Base-by-base conservation (phyloP, 2,329 filamentous ascomycete species). In the Fusarium neocosmosporiellum region DNA sequence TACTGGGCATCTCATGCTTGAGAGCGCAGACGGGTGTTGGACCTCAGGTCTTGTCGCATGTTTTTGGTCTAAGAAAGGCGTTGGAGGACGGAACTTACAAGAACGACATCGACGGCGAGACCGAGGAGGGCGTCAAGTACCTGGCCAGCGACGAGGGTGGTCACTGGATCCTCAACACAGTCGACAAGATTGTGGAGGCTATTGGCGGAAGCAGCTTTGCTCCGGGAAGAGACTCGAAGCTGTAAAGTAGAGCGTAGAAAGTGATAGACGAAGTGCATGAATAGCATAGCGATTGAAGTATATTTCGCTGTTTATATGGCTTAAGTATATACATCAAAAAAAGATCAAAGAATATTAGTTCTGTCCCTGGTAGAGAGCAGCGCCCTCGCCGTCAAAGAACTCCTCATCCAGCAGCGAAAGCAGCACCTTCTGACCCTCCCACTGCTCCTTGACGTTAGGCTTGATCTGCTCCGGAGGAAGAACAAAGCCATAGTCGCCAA, bases 21-120 rank as follows among this genome's bases (percentile, higher is more conserved):
- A 84, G 94, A 5, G 88, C 94, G 50, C 94, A 96, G 85, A 93
- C 92, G 11, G 94, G 94, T 1, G 94, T 96, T 0, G 94, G 91
- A 0, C 94, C 94, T 1, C 94, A 96, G 85, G 93, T 97, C 14
- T 83, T 93, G 20, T 94, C 91, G 73, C 94, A 97, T 81, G 87
- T 96, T 0, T 96, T 95, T 83, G 94, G 94, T 0, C 79, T 97
- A 81, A 83, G 92, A 66, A 96, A 96, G 84, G 93, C 90, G 1
- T 86, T 92, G 59, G 90, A 93, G 71, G 91, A 94, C 80, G 93
- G 91, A 1, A 85, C 84, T 22, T 87, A 87, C 82, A 76, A 75
- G 72, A 73, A 70, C 11, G 82, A 82, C 36, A 76, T 73, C 27
- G 78, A 80, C 46, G 77, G 75, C 0, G 80, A 80, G 67, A 82